Evolutionary conservation across 768 basidiomycete species (phyloP).

Genomic region (Leccinum truebloodii): DNA sequence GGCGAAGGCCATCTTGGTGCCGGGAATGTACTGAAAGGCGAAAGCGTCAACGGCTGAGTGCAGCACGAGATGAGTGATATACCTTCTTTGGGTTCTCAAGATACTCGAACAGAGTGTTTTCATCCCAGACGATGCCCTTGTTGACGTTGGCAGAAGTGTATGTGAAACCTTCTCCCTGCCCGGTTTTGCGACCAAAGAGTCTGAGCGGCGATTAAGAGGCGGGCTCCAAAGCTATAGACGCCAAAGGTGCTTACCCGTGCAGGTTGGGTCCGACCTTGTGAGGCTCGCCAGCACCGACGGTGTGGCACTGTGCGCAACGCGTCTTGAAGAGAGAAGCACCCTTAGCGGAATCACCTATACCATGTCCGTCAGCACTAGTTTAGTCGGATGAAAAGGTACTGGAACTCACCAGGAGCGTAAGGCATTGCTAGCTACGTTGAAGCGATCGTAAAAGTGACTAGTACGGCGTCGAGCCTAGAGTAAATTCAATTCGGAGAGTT

Average conservation of each 20-base stretch:
- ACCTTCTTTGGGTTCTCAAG: conserved; percentile 98
- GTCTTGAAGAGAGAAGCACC: conserved; percentile 97
- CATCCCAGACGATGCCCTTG: conserved; percentile 88
- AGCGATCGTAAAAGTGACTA: neutral
- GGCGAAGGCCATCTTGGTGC: conserved; percentile 98
- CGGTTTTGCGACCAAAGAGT: conserved; percentile 83
- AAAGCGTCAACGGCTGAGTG: neutral
- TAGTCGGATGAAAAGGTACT: neutral
- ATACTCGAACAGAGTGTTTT: conserved; percentile 92
- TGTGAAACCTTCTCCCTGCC: conserved; percentile 81
- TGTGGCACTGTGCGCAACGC: conserved; percentile 94
- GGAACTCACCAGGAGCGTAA: conserved; percentile 42
- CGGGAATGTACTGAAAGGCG: conserved; percentile 78
- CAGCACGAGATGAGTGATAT: conserved; percentile 11
- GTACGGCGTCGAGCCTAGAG: conserved; percentile 8
- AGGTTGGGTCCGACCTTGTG: conserved; percentile 96
- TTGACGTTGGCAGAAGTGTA: conserved; percentile 96
- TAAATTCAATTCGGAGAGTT: neutral
- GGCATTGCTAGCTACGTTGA: conserved; percentile 36
- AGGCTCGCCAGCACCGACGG: conserved; percentile 70
- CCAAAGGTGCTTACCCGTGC: conserved; percentile 64
- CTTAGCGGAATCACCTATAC: conserved; percentile 78
- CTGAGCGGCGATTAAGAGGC: conserved; percentile 37
- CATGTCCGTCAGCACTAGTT: conserved; percentile 4
- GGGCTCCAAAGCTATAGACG: neutral